Base-by-base conservation (phyloP, 345 rosid genomes). In the Dipteronia sinensis region DNA sequence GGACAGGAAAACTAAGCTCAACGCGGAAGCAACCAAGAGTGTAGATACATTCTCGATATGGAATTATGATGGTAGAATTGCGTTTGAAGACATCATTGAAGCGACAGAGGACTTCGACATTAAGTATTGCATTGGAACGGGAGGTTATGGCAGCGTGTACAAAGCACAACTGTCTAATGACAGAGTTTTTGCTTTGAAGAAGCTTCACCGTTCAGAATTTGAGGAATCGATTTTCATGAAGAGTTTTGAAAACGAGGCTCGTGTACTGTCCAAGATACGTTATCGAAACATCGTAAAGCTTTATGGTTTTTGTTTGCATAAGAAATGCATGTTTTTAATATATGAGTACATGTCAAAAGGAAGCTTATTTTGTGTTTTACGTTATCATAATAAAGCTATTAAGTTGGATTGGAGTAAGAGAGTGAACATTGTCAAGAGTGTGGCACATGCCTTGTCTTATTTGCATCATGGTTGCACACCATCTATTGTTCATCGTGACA, bases 211-310 rank as follows among this genome's bases (percentile, higher is more conserved):
- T 20, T 42, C 49, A 17, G 55, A 67, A 42, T 2, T 12, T 0
- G 29, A 20, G 29, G 31, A 42, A 31, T 22, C 7, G 0, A 1
- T 2, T 67, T 67, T 40, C 53, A 5, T 67, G 3, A 67, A 67
- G 0, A 67, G 71, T 7, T 67, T 67, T 19, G 53, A 44, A 40
- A 67, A 20, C 6, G 71, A 42, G 27, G 71, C 51, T 67, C 25
- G 3, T 20, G 51, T 67, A 3, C 27, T 42, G 0, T 67, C 71
- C 27, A 12, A 42, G 34, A 10, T 67, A 67, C 17, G 53, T 8
- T 55, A 67, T 67, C 55, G 29, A 19, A 67, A 67, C 25, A 67
- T 67, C 10, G 70, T 40, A 12, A 67, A 44, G 53, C 71, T 42
- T 10, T 42, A 67, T 20, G 71, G 71, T 1, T 67, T 10, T 20